phyloP scores from a whole-genome alignment of 805 yeast genomes.

The Candida multigemmis region DNA sequence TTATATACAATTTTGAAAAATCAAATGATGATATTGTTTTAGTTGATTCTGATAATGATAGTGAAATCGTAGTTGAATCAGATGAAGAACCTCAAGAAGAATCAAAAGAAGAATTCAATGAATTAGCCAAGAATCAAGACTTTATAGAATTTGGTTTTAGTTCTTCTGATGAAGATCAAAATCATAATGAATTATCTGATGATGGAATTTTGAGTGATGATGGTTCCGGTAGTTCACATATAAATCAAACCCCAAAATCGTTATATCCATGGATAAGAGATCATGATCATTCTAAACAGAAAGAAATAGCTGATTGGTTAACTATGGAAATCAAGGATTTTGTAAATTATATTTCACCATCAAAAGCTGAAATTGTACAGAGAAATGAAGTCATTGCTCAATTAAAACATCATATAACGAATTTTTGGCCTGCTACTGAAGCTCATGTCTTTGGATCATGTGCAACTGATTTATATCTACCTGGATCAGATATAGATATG shows the following conservation, averaged over 20 bases:
- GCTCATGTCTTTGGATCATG: slow-evolving; percentile 87
- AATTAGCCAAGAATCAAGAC: slow-evolving; percentile 37
- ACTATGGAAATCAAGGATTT: slow-evolving; percentile 81
- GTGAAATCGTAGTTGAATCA: slow-evolving; percentile 12
- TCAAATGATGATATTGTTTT: slow-evolving; percentile 16
- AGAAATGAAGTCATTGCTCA: slow-evolving; percentile 60
- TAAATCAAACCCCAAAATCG: slow-evolving; percentile 14
- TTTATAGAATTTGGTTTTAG: slow-evolving; percentile 48
- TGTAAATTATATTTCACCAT: slow-evolving; percentile 78
- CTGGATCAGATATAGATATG: slow-evolving; percentile 94
- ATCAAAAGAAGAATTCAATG: slow-evolving; percentile 17
- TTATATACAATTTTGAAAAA: slow-evolving; percentile 12
- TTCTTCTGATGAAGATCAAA: slow-evolving; percentile 29
- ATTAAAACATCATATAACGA: slow-evolving; percentile 41
- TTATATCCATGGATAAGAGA: slow-evolving; percentile 70
- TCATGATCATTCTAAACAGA: slow-evolving; percentile 68
- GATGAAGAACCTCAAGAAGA: slow-evolving; percentile 7
- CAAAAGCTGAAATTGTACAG: slow-evolving; percentile 56
- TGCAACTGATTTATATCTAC: slow-evolving; percentile 87
- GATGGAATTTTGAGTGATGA: slow-evolving; percentile 27
- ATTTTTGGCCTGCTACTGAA: slow-evolving; percentile 71
- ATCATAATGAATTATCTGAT: slow-evolving; percentile 15
- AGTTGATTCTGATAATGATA: slow-evolving; percentile 17
- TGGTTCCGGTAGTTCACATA: slow-evolving; percentile 17
- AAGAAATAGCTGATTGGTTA: slow-evolving; percentile 79